These are phyloP conservation scores for Trichoderma semiorbis DNA, from an alignment of 2,329 filamentous ascomycete genomes.

Conservation along the genomic window DNA sequence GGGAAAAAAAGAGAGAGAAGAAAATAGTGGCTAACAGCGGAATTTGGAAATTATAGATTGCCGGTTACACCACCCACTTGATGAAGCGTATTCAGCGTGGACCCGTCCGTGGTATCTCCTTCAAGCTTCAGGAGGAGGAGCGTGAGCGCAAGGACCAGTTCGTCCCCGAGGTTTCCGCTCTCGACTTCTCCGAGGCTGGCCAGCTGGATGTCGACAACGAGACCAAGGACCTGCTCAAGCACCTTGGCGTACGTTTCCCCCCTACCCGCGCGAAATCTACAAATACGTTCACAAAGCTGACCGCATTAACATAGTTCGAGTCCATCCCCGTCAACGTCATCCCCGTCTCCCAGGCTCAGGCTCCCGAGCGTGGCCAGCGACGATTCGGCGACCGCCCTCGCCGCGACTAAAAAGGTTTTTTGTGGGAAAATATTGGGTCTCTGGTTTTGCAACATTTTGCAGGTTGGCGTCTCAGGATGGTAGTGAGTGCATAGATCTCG, in stretches of 20 bases:
- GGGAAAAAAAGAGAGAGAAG: not conserved
- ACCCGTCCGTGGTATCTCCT: constrained; percentile 99
- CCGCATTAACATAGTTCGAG: constrained; percentile 70
- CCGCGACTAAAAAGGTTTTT: constrained; percentile 35
- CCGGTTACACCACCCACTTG: constrained; percentile 95
- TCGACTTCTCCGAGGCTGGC: constrained; percentile 95
- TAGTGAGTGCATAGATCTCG: constrained; percentile 57
- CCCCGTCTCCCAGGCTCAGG: constrained; percentile 83
- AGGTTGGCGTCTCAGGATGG: constrained; percentile 56
- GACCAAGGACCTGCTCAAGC: constrained; percentile 99
- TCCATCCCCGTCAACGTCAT: constrained; percentile 95
- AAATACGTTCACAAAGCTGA: not conserved
- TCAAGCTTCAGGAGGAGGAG: constrained; percentile 99
- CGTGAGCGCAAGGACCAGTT: constrained; percentile 99
- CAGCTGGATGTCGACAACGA: constrained; percentile 93
- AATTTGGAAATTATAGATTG: constrained; percentile 58
- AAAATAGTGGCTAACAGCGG: not conserved
- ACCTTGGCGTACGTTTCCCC: constrained; percentile 79
- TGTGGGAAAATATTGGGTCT: constrained; percentile 36
- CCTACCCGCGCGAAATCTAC: not conserved
- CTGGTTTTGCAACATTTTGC: constrained; percentile 44
- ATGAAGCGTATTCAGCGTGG: constrained; percentile 99
- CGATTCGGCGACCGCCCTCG: constrained; percentile 66
- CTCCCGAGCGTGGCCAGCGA: constrained; percentile 71
- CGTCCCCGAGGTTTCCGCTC: constrained; percentile 96